Conservation (phyloP, 352 stramenopile species). For the Phytophthora hibernalis region DNA sequence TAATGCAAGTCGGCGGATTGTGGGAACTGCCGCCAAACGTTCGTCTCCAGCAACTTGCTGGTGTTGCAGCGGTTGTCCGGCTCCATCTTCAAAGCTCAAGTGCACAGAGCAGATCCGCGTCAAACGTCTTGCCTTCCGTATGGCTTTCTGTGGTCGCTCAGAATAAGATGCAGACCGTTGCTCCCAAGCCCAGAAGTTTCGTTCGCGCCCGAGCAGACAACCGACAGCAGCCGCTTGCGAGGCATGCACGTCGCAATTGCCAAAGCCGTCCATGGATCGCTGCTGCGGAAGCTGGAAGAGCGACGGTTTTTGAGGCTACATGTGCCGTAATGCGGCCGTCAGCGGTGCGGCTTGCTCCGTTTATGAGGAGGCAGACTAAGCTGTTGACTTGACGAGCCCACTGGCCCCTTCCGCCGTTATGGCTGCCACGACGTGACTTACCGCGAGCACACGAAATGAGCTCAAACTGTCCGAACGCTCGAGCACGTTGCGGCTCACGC, state of each 20-base stretch:
- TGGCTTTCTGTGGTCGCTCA: constrained; percentile 23
- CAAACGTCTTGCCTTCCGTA: no score
- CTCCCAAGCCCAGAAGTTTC: constrained; percentile 25
- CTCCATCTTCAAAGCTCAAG: constrained; percentile 41
- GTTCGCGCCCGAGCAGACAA: constrained; percentile 40
- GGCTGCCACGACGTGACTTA: constrained; percentile 7
- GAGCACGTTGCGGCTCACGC: constrained; percentile 3
- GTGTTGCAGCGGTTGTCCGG: constrained; percentile 18
- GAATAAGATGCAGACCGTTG: constrained; percentile 24
- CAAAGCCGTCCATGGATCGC: constrained; percentile 19
- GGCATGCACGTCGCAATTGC: constrained; percentile 8
- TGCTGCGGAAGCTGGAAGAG: constrained; percentile 9
- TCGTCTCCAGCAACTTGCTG: constrained; percentile 20
- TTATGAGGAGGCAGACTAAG: constrained; percentile 10
- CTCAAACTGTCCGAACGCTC: constrained; percentile 24
- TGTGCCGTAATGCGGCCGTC: no score
- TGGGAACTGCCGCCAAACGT: no score
- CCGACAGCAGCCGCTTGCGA: constrained; percentile 15
- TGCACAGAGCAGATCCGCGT: constrained; percentile 28
- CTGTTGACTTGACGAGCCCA: constrained; percentile 32
- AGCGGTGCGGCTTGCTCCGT: not conserved
- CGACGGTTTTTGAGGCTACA: constrained; percentile 17
- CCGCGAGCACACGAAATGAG: not conserved
- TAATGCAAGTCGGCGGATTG: constrained; percentile 2
- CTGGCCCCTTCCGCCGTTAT: constrained; percentile 31